phyloP scores from a whole-genome alignment of 2,329 filamentous ascomycete species.

The Exophiala xenobiotica region DNA sequence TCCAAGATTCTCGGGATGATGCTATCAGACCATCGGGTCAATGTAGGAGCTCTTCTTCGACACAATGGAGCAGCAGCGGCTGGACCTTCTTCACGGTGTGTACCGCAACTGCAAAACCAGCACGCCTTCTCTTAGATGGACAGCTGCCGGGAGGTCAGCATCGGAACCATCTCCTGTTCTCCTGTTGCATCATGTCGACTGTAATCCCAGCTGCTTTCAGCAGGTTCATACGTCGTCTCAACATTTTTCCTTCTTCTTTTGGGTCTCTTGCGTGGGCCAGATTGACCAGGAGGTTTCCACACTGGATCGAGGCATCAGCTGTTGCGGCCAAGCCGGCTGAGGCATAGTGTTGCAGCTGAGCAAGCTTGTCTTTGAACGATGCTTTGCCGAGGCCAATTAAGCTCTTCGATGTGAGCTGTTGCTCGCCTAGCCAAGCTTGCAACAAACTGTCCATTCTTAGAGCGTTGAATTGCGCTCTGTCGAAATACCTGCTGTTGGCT shows the following conservation, averaged over 20 bases:
- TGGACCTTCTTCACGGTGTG: too few relatives aligned
- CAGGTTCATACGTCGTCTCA: not conserved
- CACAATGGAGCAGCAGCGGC: too few relatives aligned
- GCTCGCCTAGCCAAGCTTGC: not conserved
- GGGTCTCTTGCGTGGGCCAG: not conserved
- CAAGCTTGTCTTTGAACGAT: not conserved
- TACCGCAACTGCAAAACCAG: too few relatives aligned
- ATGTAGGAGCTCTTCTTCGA: too few relatives aligned
- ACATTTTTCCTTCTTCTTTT: not conserved
- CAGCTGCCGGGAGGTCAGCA: too few relatives aligned
- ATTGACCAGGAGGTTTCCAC: not conserved
- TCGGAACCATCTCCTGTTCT: not conserved
- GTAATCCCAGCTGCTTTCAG: not conserved
- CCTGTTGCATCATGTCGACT: not conserved
- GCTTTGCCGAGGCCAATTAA: not conserved
- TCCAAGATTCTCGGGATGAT: too few relatives aligned
- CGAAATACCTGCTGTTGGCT: not conserved
- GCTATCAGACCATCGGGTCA: too few relatives aligned
- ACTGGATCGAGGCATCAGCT: not conserved
- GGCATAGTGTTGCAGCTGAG: not conserved
- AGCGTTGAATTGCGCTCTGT: not conserved
- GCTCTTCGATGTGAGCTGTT: not conserved
- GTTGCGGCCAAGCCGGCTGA: not conserved
- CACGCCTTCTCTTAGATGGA: too few relatives aligned
- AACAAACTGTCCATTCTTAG: not conserved